Evolutionary conservation across 495 filamentous ascomycete species (phyloP).

Genomic region (Penicillium goetzii): DNA sequence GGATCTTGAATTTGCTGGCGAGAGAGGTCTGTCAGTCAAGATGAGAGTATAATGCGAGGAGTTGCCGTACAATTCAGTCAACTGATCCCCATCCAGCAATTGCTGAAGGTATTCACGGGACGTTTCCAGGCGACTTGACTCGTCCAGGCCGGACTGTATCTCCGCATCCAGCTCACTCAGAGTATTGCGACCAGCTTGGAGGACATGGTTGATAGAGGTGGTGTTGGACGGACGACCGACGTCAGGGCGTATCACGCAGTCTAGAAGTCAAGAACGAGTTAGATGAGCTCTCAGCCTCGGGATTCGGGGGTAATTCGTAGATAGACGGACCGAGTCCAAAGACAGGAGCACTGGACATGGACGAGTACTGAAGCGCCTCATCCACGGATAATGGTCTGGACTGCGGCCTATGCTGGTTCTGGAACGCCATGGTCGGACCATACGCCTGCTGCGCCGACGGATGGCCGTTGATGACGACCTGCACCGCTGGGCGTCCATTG

Average conservation of each 20-base stretch:
- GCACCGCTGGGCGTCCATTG: conserved; percentile 46
- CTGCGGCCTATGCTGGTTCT: conserved; percentile 43
- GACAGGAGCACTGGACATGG: conserved; percentile 85
- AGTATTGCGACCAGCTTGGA: conserved; percentile 49
- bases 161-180: conserved; percentile 46
- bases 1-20: conserved; percentile 71
- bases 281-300: conserved; percentile 13
- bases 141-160: conserved; percentile 41
- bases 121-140: conserved; percentile 48
- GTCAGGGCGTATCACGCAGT: conserved; percentile 45
- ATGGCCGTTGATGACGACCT: conserved; percentile 52
- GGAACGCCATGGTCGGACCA: conserved; percentile 33
- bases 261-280: conserved; percentile 31
- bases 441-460: conserved; percentile 35
- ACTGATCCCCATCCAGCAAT: conserved; percentile 65
- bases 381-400: conserved; percentile 64
- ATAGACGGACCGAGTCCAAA: conserved; percentile 73
- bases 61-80: conserved; percentile 71
- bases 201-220: conserved; percentile 50
- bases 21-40: conserved; percentile 26
- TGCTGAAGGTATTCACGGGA: conserved; percentile 69
- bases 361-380: conserved; percentile 89
- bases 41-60: neutral
- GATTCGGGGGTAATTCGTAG: conserved; percentile 7
- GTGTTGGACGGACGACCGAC: conserved; percentile 48